phyloP scores from a whole-genome alignment of 2,329 filamentous ascomycete genomes.

The Fonsecaea pedrosoi region DNA sequence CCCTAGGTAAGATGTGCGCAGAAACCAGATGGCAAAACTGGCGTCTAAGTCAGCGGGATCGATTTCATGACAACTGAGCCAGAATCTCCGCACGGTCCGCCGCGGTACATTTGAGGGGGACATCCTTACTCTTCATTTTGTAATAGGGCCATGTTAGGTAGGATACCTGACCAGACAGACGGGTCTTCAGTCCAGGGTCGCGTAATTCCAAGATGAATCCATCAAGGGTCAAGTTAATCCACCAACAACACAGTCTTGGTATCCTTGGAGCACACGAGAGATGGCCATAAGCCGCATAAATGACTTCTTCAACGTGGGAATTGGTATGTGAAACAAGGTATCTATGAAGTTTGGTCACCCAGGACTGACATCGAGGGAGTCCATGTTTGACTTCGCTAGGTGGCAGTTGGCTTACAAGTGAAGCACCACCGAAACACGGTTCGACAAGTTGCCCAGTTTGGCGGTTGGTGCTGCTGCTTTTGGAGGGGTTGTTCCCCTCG shows the following conservation, averaged over 20 bases:
- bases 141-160: constrained; percentile 54
- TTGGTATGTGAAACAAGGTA: background rate
- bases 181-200: background rate
- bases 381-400: background rate
- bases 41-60: constrained; percentile 11
- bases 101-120: constrained; percentile 15
- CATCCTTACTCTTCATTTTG: constrained; percentile 58
- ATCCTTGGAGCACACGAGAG: background rate
- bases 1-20: constrained; percentile 69
- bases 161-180: background rate
- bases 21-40: constrained; percentile 70
- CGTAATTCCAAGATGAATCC: background rate
- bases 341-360: background rate
- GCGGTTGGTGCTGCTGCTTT: background rate
- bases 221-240: background rate
- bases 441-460: background rate
- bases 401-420: constrained; percentile 1
- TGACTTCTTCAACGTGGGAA: background rate
- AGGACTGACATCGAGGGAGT: background rate
- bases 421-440: background rate
- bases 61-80: background rate
- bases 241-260: background rate
- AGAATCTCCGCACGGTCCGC: background rate
- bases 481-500: background rate
- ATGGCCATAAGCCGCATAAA: background rate